Evolutionary conservation across 179 eudicot species (phyloP).

Genomic region (Actinidia arguta): DNA sequence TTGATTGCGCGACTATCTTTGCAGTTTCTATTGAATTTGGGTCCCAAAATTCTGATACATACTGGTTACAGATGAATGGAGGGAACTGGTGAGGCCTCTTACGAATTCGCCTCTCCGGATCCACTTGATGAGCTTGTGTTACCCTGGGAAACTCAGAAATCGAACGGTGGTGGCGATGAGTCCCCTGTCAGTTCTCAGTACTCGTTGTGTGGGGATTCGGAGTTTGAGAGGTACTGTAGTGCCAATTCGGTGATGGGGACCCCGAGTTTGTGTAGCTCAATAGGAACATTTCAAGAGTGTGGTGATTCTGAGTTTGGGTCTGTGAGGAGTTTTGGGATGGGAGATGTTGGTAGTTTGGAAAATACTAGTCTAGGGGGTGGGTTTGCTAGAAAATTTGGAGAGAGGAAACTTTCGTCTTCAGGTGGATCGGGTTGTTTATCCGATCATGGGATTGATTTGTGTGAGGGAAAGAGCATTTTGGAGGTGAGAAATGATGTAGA

Average conservation of each 20-base stretch:
- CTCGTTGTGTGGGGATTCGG: slow-evolving; percentile 93
- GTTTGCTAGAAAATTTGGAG: slow-evolving; percentile 42
- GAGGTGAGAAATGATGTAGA: slow-evolving; percentile 21
- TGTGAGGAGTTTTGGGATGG: slow-evolving; percentile 46
- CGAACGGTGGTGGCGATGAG: slow-evolving; percentile 41
- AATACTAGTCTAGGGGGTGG: slow-evolving; percentile 57
- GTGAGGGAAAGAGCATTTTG: slow-evolving; percentile 24
- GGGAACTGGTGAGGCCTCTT: slow-evolving; percentile 39
- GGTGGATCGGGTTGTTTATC: slow-evolving; percentile 24
- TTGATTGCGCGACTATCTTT: background rate
- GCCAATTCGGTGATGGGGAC: slow-evolving; percentile 95
- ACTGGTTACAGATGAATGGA: slow-evolving; percentile 18
- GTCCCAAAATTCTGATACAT: slow-evolving; percentile 4
- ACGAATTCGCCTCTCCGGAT: slow-evolving; percentile 34
- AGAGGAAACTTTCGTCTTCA: slow-evolving; percentile 24
- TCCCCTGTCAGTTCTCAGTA: slow-evolving; percentile 66
- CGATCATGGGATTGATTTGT: slow-evolving; percentile 6
- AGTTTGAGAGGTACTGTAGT: slow-evolving; percentile 90
- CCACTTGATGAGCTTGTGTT: slow-evolving; percentile 33
- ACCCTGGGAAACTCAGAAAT: slow-evolving; percentile 34
- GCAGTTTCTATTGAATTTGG: slow-evolving; percentile 8
- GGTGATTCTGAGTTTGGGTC: slow-evolving; percentile 71
- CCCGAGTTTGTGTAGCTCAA: slow-evolving; percentile 83
- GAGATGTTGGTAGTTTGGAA: slow-evolving; percentile 44
- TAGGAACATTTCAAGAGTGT: slow-evolving; percentile 69